These are phyloP conservation scores for Silene vulgaris DNA, from an alignment of 179 eudicot species.

Conservation along the genomic window DNA sequence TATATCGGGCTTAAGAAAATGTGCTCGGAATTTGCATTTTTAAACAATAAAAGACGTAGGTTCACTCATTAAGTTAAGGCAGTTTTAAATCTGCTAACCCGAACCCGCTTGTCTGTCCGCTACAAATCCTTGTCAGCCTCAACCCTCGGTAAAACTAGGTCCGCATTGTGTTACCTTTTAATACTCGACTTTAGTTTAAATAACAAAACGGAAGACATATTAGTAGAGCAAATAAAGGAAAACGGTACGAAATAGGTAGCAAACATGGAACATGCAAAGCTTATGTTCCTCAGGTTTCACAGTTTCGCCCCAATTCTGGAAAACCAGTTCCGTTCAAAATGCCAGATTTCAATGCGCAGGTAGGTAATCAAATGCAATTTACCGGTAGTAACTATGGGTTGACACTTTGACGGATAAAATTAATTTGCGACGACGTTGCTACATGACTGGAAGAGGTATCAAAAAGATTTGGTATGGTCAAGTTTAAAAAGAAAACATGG, in stretches of 20 bases:
- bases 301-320: neutral
- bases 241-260: neutral
- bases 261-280: neutral
- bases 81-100: no score
- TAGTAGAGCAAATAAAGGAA: neutral
- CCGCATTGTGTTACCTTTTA: no score
- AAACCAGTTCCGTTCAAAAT: constrained; percentile 17
- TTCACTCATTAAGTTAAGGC: no score
- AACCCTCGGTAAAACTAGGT: no score
- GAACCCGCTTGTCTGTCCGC: no score
- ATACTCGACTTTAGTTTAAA: neutral
- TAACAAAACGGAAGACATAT: neutral
- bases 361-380: neutral
- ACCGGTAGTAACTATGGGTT: neutral
- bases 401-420: neutral
- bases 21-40: constrained; percentile 4
- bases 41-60: no score
- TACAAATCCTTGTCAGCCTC: no score
- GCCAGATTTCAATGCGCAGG: constrained; percentile 10
- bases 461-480: no score
- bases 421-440: neutral
- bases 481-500: neutral
- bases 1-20: no score
- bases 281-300: neutral
- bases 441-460: no score